Conservation (phyloP, 495 filamentous ascomycete genomes). For the Echria macrotheca region DNA sequence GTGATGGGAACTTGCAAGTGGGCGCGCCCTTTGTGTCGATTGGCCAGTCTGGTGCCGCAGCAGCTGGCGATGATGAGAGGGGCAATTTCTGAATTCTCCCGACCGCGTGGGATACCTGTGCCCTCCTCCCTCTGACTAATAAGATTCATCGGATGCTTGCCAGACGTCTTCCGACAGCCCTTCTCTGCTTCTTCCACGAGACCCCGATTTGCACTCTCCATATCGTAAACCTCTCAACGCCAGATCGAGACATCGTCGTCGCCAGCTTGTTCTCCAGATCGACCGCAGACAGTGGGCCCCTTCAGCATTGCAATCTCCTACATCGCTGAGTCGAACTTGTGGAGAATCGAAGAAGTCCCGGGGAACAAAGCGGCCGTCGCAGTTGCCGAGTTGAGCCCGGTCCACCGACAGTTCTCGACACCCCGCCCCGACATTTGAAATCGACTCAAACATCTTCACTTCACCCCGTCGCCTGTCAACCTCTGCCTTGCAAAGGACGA, state of each 20-base stretch:
- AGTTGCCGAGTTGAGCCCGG: conserved; percentile 4
- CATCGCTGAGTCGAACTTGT: conserved; percentile 2
- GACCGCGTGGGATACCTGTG: conserved; percentile 28
- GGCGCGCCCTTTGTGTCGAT: conserved; percentile 13
- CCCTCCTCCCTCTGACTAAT: conserved; percentile 12
- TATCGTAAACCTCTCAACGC: background rate
- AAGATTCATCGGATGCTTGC: conserved; percentile 10
- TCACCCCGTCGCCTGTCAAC: background rate
- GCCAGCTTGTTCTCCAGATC: background rate
- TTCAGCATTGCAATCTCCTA: too few species aligned
- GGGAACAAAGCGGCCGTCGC: background rate
- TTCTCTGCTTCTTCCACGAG: conserved; percentile 5
- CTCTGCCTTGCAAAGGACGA: too few species aligned
- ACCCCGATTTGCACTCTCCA: background rate
- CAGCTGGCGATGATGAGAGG: conserved; percentile 14
- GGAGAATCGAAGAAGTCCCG: background rate
- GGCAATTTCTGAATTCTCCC: conserved; percentile 24
- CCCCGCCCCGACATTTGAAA: conserved; percentile 2
- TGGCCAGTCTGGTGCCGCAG: conserved; percentile 13
- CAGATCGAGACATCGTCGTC: background rate
- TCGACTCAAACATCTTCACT: background rate
- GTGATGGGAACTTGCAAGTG: conserved; percentile 21
- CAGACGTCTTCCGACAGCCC: conserved; percentile 5
- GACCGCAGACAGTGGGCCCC: too few species aligned
- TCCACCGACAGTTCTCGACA: conserved; percentile 5